Evolutionary conservation across 371 early-diverging fungal species (phyloP), one percentile per base, ranked within the genome.

Genomic region (Encephalitozoon romaleae): DNA sequence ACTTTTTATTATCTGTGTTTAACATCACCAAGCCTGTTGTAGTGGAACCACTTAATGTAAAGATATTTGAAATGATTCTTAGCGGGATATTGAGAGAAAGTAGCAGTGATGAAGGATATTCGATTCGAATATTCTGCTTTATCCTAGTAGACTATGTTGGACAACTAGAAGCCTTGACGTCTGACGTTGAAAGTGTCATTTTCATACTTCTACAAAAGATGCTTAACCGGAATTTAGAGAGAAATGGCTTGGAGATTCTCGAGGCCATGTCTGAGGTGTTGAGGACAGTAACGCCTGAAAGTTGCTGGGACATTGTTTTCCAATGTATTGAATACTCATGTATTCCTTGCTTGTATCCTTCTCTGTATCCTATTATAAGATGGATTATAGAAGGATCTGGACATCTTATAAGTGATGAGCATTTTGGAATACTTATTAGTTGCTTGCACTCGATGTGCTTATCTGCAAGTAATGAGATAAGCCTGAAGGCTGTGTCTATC

Each of bases 1-100:
- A 59, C 21, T 59, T 59, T 59, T 15, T 59, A 2, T 38, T 34
- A 6, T 59, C 59, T 59, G 59, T 59, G 38, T 59, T 59, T 18
- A 59, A 59, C 15, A 38, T 59, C 6, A 59, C 21, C 34, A 59
- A 59, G 59, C 59, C 59, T 15, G n/a, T 59, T 30, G 38, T 59
- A n/a, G 59, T 59, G 12, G 59, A 59, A 34, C 59, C 59, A 8
- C 38, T 59, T 32, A 59, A 59, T 18, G 11, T 59, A 30, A 59
- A 21, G 59, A 59, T 59, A 38, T 12, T 59, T 34, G 59, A 59
- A 34, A 59, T 59, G 59, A 59, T 59, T 59, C 59, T 59, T 15
- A 18, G 38, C 15, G 59, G 59, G 59, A 38, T 59, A 8, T 12
- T 59, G 15, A 38, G 38, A 12, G 59, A 59, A 12, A 59, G 59